Evolutionary conservation across 2,329 filamentous ascomycete species (phyloP), one percentile per base, ranked within the genome.

Genomic region (Cercospora zeae-maydis): DNA sequence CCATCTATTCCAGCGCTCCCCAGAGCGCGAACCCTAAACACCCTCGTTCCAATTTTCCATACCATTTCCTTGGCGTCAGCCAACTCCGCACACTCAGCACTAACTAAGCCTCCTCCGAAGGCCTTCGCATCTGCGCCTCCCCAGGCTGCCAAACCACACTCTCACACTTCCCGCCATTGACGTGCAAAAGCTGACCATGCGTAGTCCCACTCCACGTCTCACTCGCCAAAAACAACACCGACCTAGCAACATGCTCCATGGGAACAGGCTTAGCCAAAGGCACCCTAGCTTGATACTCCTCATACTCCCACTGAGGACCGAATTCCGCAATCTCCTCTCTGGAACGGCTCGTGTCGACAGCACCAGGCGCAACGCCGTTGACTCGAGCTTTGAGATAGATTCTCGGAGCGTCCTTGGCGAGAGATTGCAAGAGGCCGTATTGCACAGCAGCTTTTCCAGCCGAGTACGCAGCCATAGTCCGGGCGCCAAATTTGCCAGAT

Each of bases 281-380:
- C 16, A 71, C 68, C 67, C 79, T 82, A 52, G 79, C 79, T 66
- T 80, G 75, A 49, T 75, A 72, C 67, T 81, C 79, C 8, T 74
- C 61, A 66, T 75, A 81, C 53, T 74, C 70, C 64, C 78, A 78
- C 24, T 76, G 66, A 4, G 76, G 74, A 1, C 71, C 71, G 63
- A 77, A 76, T 14, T 72, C 70, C 39, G 67, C 71, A 64, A 76
- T 78, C 63, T 81, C 79, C 57, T 78, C 73, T 57, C 67, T 66
- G 65, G 80, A 81, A 52, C 79, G 74, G 10, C 66, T 67, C 14
- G 80, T 82, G 59, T 79, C 75, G 1, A 82, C 79, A 4, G 78
- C 73, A 7, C 80, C 80, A 14, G 80, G 80, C 3, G 79, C 80
- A 27, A 82, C 74, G 8, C 77, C 78, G 67, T 81, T 82, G 21